Evolutionary conservation across 2,329 filamentous ascomycete species (phyloP).

Genomic region (Epichloe brachyelytri): DNA sequence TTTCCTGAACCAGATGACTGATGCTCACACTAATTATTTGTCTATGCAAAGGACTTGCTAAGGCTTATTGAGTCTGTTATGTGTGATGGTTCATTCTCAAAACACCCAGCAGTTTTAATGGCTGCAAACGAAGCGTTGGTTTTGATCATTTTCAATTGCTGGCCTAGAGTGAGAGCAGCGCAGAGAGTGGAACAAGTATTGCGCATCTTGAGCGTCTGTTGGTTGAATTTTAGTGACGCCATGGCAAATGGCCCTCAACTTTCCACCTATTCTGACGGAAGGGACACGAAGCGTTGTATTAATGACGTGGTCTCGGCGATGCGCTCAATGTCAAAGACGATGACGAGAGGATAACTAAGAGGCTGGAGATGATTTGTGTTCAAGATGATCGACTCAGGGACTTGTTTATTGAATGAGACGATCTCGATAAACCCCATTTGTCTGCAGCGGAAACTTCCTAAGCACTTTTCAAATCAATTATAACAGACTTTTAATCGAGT

Average conservation of each 20-base stretch:
- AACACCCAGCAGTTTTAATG: constrained; percentile 38
- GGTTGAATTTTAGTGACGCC: constrained; percentile 40
- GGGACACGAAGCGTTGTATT: not conserved
- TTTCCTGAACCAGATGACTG: not conserved
- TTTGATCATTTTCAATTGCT: constrained; percentile 47
- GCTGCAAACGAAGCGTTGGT: constrained; percentile 41
- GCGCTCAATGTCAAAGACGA: not conserved
- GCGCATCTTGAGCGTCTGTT: constrained; percentile 48
- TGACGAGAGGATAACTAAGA: not conserved
- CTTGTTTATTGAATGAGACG: not conserved
- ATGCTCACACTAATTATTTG: not conserved
- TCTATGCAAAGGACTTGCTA: constrained; percentile 42
- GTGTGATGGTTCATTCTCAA: constrained; percentile 52
- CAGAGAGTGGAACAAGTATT: constrained; percentile 52
- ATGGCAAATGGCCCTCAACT: not conserved
- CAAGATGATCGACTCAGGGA: not conserved
- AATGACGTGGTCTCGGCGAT: not conserved
- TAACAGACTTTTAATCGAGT: constrained; percentile 30
- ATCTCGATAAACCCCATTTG: not conserved
- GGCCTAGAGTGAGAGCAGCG: constrained; percentile 48
- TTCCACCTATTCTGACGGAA: not conserved
- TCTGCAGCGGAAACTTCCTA: not conserved
- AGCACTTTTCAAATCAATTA: not conserved
- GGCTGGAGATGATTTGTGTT: not conserved
- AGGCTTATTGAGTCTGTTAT: constrained; percentile 53